Evolutionary conservation across 441 rosid genomes (phyloP).

Genomic region (Euphorbia schlechtendalii): DNA sequence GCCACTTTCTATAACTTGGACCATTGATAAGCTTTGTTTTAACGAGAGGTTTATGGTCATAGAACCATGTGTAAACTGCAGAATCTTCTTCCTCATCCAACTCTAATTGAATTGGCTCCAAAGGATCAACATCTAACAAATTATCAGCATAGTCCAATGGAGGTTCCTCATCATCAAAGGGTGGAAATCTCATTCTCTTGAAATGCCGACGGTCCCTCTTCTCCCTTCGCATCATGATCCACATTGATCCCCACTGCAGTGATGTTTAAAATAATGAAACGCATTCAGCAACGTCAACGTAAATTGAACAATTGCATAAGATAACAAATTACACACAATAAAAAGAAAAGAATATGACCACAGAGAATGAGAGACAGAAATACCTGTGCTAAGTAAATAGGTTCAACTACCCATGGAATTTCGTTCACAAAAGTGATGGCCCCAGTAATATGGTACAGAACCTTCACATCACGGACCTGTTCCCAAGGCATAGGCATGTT

Average conservation of each 20-base stretch:
- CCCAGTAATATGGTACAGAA: constrained; percentile 89
- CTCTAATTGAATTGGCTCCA: no score
- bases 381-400: constrained; percentile 97
- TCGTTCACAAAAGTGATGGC: constrained; percentile 96
- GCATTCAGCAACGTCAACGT: not conserved
- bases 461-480: constrained; percentile 92
- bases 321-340: not conserved
- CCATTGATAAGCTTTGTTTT: constrained; percentile 97
- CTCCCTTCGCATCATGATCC: constrained; percentile 99
- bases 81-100: no score
- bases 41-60: constrained; percentile 97
- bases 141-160: constrained; percentile 98
- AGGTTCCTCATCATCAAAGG: constrained; percentile 99
- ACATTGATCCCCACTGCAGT: constrained; percentile 95
- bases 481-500: constrained; percentile 99
- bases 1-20: constrained; percentile 98
- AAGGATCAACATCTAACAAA: constrained; percentile 85
- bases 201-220: constrained; percentile 98
- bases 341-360: no score
- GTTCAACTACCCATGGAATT: constrained; percentile 98
- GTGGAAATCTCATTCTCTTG: constrained; percentile 98
- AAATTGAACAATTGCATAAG: no score
- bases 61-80: constrained; percentile 97
- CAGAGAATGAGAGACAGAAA: constrained; percentile 11
- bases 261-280: constrained; percentile 10